Base-by-base conservation (phyloP, 2,329 filamentous ascomycete genomes). In the Berkeleyomyces rouxiae region DNA sequence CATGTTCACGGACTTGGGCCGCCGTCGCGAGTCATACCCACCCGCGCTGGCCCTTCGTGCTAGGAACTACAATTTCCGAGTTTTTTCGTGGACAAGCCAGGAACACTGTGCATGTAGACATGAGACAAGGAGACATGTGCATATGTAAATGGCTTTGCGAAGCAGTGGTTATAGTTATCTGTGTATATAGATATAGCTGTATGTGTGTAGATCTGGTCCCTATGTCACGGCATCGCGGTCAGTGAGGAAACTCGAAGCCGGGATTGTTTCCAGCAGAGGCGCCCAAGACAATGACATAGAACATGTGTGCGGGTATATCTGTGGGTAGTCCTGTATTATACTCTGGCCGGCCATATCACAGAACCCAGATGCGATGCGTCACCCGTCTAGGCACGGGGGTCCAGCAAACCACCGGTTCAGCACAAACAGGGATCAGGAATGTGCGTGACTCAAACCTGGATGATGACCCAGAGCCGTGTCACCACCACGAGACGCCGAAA, bases 391-490 rank as follows among this genome's bases (percentile, higher is more conserved):
- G 4, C 43, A 2, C 51, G 39, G 16, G 33, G 36, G 10, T 6
- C 3, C 42, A 6, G 42, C 13, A 49, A 39, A 46, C 13, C 37
- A 42, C n/a, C 46, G 55, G 59, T 44, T 51, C 55, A 59, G n/a
- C 43, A 23, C 31, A 53, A 23, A 58, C 59, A 58, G 42, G 63
- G 63, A 64, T 64, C 31, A 61, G 44, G 59, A 61, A 43, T 58
- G 63, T 44, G 39, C 59, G 63, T 64, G 63, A 64, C 59, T 64
- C 63, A 64, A 64, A 59, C 39, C 59, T 23, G 37, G 42, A 47
- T 46, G 46, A 51, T 6, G 43, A 4, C 43, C 43, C 43, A 55
- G 33, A 55, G 31, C 31, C 51, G 51, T 55, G 51, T 55, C 43
- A 51, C 59, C 49, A 61, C 11, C 16, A 44, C 16, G 10, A 46